Evolutionary conservation across 2,329 filamentous ascomycete genomes (phyloP), one percentile per base, ranked within the genome.

Genomic region (Aureobasidium namibiae): DNA sequence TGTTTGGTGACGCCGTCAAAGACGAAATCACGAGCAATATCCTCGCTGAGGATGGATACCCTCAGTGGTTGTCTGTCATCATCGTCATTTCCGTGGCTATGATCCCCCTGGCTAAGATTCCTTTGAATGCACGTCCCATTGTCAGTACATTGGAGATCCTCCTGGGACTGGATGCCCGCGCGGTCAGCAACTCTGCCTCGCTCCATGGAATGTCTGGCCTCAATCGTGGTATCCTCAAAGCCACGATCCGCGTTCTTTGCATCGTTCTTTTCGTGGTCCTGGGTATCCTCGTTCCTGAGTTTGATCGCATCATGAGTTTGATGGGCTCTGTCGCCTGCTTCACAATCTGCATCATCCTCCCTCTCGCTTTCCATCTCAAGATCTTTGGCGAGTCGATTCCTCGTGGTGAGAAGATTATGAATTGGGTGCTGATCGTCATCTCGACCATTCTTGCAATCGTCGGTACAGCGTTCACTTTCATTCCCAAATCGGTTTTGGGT

Each of bases 31-130:
- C 94, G 0, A 87, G 88, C 67, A 97, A 96, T 74, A 87, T 99
- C 61, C 82, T 97, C 64, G 78, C 81, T 56, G 87, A 84, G 1
- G 73, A 80, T 6, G 87, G 86, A 57, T 96, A 95, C 69, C 90
- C 92, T 0, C 76, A 82, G 13, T 80, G 77, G 1, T 73, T 95
- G 41, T 90, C 85, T n/a, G 75, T 92, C 48, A 78, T 92, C 65
- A 88, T 96, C 72, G 90, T 90, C 64, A 78, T 89, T 62, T 92
- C 92, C 72, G 89, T 97, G 65, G 88, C 88, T 68, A 91, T 96
- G 69, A 96, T 97, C 63, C 94, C 92, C 0, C 77, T 99, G 54
- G 96, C 92, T 36, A 99, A 99, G 74, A 85, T 96, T n/a, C 91
- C 92, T 0, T 78, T 96, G 36, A 95, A 92, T 70, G 87, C 89